Conservation (phyloP, 73 alveolate species). For the Paramecium biaurelia region DNA sequence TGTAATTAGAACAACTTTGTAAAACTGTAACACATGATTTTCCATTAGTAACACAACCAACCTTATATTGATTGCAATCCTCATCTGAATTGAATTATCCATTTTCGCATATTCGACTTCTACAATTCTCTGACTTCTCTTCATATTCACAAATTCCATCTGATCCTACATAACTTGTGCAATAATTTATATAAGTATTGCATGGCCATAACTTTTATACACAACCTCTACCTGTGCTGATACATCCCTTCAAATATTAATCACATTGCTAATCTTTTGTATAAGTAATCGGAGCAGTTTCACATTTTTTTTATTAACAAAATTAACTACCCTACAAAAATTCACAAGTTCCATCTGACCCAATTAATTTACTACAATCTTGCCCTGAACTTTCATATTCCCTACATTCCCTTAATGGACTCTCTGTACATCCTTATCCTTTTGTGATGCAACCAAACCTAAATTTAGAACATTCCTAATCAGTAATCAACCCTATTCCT, state of each 20-base stretch:
- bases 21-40: neutral
- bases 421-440: constrained; percentile 4
- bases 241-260: neutral
- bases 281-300: neutral
- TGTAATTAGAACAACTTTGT: neutral
- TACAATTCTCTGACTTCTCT: neutral
- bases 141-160: constrained; percentile 37
- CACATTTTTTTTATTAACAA: neutral
- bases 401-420: neutral
- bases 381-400: neutral
- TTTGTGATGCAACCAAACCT: neutral
- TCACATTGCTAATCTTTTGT: neutral
- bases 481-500: neutral
- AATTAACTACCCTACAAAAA: neutral
- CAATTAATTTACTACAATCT: neutral
- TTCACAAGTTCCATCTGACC: neutral
- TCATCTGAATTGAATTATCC: neutral
- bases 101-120: neutral
- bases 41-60: constrained; percentile 50
- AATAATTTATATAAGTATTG: neutral
- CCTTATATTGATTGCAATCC: neutral
- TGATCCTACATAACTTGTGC: constrained; percentile 9
- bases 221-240: neutral
- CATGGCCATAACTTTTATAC: neutral
- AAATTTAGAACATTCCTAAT: neutral